These are phyloP conservation scores for Pichia cactophila DNA, from an alignment of 1,139 yeast genomes.

Conservation along the genomic window DNA sequence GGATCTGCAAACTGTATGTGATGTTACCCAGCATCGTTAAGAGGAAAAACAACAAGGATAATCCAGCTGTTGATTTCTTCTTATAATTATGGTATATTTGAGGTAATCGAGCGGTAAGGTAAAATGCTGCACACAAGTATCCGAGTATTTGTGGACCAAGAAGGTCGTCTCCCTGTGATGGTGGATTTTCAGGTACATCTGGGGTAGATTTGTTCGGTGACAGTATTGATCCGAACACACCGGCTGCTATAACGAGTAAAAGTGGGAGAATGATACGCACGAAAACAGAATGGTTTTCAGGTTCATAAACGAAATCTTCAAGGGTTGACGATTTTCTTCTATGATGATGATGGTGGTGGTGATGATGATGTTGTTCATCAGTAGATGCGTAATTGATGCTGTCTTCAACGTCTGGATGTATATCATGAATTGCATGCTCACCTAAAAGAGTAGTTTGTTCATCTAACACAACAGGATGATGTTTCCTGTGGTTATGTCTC, in stretches of 20 bases:
- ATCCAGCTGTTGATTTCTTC: conserved; percentile 66
- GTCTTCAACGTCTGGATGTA: conserved; percentile 2
- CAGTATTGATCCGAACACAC: conserved; percentile 51
- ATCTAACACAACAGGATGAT: conserved; percentile 9
- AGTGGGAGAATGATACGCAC: conserved; percentile 53
- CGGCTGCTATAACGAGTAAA: conserved; percentile 60
- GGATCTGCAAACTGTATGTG: conserved; percentile 70
- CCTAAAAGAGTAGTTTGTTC: conserved; percentile 22
- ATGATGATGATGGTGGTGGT: conserved; percentile 9
- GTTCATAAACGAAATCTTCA: conserved; percentile 26
- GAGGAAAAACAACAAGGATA: conserved; percentile 65
- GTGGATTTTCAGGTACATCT: conserved; percentile 4
- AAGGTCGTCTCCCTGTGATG: conserved; percentile 10
- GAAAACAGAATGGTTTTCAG: conserved; percentile 37
- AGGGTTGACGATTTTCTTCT: conserved; percentile 25
- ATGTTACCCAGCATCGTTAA: conserved; percentile 70
- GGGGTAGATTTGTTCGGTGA: conserved; percentile 31
- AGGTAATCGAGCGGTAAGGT: conserved; percentile 73
- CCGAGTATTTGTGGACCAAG: conserved; percentile 67
- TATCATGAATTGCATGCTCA: conserved; percentile 10
- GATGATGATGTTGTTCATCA: conserved; percentile 2
- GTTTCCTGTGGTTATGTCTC: conserved; percentile 14
- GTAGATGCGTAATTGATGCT: neutral
- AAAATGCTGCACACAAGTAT: conserved; percentile 60
- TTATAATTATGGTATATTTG: conserved; percentile 66